A percentile compares a stretch with the other conserved stretches of the same genome.
Conservation (phyloP, 2,329 filamentous ascomycete species). For the Mariannaea sp. region DNA sequence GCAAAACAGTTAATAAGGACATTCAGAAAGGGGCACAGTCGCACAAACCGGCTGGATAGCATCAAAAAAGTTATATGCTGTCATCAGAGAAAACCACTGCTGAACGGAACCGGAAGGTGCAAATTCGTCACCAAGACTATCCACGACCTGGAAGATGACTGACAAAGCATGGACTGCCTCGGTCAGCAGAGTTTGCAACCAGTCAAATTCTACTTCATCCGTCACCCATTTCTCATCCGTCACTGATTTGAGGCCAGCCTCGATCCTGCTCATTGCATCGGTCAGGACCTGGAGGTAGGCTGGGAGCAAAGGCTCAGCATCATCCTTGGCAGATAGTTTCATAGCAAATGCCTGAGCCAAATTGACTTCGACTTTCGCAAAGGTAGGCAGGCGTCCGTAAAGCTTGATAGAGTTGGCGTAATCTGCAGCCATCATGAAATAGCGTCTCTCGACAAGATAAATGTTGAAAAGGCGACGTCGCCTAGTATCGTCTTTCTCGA, state of each 20-base stretch:
- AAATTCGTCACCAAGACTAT: constrained; percentile 59
- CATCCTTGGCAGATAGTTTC: constrained; percentile 39
- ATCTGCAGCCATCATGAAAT: constrained; percentile 68
- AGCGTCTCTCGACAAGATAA: constrained; percentile 73
- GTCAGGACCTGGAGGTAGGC: constrained; percentile 55
- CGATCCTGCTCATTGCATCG: constrained; percentile 55
- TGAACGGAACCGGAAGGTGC: constrained; percentile 63
- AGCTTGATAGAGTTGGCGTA: constrained; percentile 55
- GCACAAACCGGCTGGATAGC: constrained; percentile 52
- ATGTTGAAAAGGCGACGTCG: constrained; percentile 70
- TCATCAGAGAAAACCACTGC: constrained; percentile 77
- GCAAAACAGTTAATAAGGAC: constrained; percentile 25
- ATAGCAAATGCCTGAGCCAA: constrained; percentile 41
- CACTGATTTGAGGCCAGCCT: constrained; percentile 55
- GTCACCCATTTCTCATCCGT: constrained; percentile 56
- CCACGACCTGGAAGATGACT: constrained; percentile 73
- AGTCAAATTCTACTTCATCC: constrained; percentile 61
- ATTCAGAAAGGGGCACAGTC: background rate
- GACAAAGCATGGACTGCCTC: constrained; percentile 77
- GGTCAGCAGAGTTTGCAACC: constrained; percentile 65
- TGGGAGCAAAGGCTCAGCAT: constrained; percentile 52
- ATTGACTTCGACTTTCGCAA: constrained; percentile 34
- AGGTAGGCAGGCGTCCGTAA: constrained; percentile 47
- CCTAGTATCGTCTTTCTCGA: constrained; percentile 66
- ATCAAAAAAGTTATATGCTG: constrained; percentile 71